Conservation (phyloP, 2,329 filamentous ascomycete genomes). For the Raffaelea ambrosiae region DNA sequence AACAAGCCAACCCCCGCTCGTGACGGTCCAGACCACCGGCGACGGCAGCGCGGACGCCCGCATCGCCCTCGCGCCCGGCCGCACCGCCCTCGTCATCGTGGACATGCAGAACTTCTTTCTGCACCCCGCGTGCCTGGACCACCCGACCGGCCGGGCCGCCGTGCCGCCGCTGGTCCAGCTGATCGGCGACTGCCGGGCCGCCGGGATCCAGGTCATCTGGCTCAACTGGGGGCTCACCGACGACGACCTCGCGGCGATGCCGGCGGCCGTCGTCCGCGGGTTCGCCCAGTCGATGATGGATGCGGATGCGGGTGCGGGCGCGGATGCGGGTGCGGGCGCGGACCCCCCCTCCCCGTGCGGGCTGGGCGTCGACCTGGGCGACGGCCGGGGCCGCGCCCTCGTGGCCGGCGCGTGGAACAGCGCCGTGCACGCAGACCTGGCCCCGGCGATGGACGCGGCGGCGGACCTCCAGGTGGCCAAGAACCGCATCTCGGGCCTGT, state of each 20-base stretch:
- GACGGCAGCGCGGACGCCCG: conserved; percentile 37
- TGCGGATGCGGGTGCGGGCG: not conserved
- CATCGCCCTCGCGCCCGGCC: conserved; percentile 41
- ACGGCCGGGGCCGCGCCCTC: conserved; percentile 33
- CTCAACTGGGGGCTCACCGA: conserved; percentile 50
- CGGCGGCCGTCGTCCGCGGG: conserved; percentile 35
- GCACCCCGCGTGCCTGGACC: conserved; percentile 28
- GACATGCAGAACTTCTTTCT: conserved; percentile 53
- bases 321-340: not conserved
- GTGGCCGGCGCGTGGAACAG: conserved; percentile 50
- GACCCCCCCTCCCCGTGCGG: conserved; percentile 17
- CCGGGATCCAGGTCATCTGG: conserved; percentile 36
- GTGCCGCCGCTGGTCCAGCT: conserved; percentile 30
- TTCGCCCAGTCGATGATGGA: conserved; percentile 34
- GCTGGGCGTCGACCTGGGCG: conserved; percentile 38
- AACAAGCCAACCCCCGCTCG: conserved; percentile 17
- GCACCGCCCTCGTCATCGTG: conserved; percentile 22
- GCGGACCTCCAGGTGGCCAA: conserved; percentile 47
- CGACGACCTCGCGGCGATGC: conserved; percentile 39
- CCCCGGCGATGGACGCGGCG: conserved; percentile 2
- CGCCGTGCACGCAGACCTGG: conserved; percentile 27
- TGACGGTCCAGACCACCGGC: conserved; percentile 29
- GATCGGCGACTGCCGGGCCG: conserved; percentile 35
- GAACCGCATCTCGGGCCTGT: conserved; percentile 50
- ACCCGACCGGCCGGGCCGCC: conserved; percentile 31